phyloP scores from a whole-genome alignment of 192 early-diverging fungal genomes.

The Coemansia erecta region DNA sequence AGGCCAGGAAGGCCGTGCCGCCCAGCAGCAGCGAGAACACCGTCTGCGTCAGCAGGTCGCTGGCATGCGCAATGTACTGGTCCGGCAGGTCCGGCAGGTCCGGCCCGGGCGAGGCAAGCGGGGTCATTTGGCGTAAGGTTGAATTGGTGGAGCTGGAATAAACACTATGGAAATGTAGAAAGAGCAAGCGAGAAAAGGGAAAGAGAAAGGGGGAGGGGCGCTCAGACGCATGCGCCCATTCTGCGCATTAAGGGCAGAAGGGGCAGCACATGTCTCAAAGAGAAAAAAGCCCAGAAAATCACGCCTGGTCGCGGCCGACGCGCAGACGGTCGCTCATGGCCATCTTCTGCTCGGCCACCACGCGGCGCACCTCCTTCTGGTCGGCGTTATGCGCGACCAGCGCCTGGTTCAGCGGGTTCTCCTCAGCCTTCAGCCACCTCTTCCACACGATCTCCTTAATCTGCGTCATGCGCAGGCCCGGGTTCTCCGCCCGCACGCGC shows the following conservation, averaged over 20 bases:
- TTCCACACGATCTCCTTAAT: conserved; percentile 79
- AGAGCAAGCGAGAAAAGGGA: neutral
- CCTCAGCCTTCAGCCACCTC: conserved; percentile 70
- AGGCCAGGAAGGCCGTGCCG: conserved; percentile 38
- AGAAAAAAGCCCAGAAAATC: too few species aligned
- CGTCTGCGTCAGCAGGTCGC: conserved; percentile 52
- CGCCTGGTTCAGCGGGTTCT: conserved; percentile 77
- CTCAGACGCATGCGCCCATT: too few species aligned
- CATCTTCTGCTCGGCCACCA: conserved; percentile 53
- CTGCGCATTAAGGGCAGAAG: too few species aligned
- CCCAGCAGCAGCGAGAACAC: conserved; percentile 40
- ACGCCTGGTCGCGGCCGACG: conserved; percentile 1
- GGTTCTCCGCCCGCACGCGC: conserved; percentile 74
- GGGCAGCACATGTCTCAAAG: too few species aligned
- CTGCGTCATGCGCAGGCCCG: conserved; percentile 73
- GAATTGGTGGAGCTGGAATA: too few species aligned
- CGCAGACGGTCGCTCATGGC: conserved; percentile 29
- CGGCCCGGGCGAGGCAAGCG: neutral
- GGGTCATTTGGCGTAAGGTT: too few species aligned
- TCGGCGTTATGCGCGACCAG: conserved; percentile 73
- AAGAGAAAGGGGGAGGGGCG: too few species aligned
- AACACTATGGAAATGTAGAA: neutral
- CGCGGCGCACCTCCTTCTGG: conserved; percentile 56
- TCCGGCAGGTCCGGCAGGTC: conserved; percentile 31
- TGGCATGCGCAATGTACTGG: conserved; percentile 48